Evolutionary conservation across 2,329 filamentous ascomycete species (phyloP), one percentile per base, ranked within the genome.

Genomic region (Penicillium fuscoglaucum): DNA sequence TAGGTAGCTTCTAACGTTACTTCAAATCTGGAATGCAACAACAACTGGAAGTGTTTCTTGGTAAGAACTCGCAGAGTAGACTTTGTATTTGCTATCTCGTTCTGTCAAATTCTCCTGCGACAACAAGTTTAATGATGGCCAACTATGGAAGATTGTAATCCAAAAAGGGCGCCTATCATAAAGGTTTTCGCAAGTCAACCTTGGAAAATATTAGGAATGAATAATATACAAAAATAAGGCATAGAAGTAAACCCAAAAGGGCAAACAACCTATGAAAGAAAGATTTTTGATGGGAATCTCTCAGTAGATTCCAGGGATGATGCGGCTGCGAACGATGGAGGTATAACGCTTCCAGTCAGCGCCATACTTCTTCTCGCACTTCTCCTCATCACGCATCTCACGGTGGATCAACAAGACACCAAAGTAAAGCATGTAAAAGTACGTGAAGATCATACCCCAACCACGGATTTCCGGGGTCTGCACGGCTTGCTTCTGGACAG

Each of bases 361-460:
- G 28, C 93, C 93, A 70, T 98, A 98, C 82, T 98, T 98, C 71
- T 84, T 84, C 62, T 84, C 82, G 76, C 93, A 98, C 81, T 96
- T 96, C 73, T 91, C 90, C 66, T 97, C 93, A 66, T 98, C 93
- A 53, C 93, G 84, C 58, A 86, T 80, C 72, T 96, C 92, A 21
- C 93, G 89, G 73, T 97, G 93, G 54, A 97, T 80, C 12, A 98
- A 82, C 61, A 98, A 78, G 13, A 96, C 79, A 4, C 87, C 92
- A 78, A 98, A 97, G 80, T 97, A 98, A 8, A 96, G 69, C 66
- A 97, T 83, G 78, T 96, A 98, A 73, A 97, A 97, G 80, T 97
- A 98, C 0, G 93, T 96, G 65, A 97, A 85, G 46, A 93, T 79
- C 77, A 93, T 92, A 47, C 89, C 92, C 85, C 90, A 96, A 24